phyloP scores from a whole-genome alignment of 2,329 filamentous ascomycete species.

The Botryosphaeria dothidea region DNA sequence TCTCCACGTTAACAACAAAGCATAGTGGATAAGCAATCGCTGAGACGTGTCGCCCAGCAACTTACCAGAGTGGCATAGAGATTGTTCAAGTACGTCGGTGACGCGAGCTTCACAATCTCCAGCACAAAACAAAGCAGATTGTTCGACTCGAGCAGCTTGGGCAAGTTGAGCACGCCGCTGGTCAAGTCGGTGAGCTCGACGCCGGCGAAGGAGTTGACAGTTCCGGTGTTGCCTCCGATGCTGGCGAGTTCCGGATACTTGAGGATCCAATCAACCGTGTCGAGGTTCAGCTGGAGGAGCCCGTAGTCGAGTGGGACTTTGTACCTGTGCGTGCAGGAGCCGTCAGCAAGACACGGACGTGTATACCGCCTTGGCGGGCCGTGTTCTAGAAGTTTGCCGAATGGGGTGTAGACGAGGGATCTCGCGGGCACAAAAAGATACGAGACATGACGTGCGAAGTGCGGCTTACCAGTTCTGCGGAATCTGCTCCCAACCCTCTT shows the following conservation, averaged over 20 bases:
- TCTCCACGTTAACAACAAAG: not conserved
- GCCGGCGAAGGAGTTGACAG: slow-evolving; percentile 52
- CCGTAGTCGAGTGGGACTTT: slow-evolving; percentile 48
- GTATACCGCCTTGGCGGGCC: not conserved
- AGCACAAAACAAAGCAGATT: slow-evolving; percentile 39
- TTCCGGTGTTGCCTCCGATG: slow-evolving; percentile 56
- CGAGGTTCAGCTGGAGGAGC: slow-evolving; percentile 44
- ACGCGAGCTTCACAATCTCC: slow-evolving; percentile 33
- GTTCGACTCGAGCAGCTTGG: slow-evolving; percentile 40
- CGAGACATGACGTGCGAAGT: not conserved
- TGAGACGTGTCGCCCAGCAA: slow-evolving; percentile 2
- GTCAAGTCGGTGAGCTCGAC: slow-evolving; percentile 47
- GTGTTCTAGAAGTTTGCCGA: not conserved
- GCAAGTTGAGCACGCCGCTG: slow-evolving; percentile 39
- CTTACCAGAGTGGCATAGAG: slow-evolving; percentile 24
- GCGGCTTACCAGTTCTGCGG: not conserved
- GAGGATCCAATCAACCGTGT: slow-evolving; percentile 39
- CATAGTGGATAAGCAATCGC: no score
- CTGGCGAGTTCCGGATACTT: slow-evolving; percentile 42
- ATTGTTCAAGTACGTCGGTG: slow-evolving; percentile 30
- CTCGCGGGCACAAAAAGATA: no score
- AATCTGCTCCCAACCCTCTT: not conserved
- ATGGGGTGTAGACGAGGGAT: not conserved
- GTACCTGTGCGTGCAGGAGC: slow-evolving; percentile 50
- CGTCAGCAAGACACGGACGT: not conserved